Conservation (phyloP, 1,139 yeast species). For the Torulaspora pretoriensis region DNA sequence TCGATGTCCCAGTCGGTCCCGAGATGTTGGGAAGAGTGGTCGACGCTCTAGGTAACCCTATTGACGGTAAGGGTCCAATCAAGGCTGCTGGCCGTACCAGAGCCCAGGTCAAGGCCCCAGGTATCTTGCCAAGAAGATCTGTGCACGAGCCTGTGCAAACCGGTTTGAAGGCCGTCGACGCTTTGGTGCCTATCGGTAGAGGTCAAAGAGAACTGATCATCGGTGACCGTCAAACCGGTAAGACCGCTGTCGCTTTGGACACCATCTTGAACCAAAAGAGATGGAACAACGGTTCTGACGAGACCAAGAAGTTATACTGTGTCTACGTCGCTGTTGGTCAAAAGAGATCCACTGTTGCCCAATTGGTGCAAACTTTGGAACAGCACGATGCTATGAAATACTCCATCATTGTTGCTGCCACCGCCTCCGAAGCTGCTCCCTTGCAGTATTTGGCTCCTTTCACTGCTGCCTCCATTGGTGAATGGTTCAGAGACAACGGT, state of each 20-base stretch:
- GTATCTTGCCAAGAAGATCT: conserved; percentile 98
- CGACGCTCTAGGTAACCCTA: conserved; percentile 99
- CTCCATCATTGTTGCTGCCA: conserved; percentile 97
- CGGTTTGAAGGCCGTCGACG: conserved; percentile 98
- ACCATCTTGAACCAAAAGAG: conserved; percentile 98
- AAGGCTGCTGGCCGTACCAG: conserved; percentile 79
- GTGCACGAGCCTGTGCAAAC: conserved; percentile 99
- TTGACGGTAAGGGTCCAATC: conserved; percentile 99
- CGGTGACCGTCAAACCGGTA: conserved; percentile 99
- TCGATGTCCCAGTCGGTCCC: conserved; percentile 99
- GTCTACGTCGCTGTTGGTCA: conserved; percentile 99
- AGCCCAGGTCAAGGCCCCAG: conserved; percentile 99
- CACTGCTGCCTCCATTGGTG: conserved; percentile 99
- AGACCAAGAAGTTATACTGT: conserved; percentile 97
- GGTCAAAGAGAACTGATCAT: conserved; percentile 99
- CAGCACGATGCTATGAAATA: conserved; percentile 97
- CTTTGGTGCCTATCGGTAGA: conserved; percentile 99
- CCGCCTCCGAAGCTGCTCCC: conserved; percentile 99
- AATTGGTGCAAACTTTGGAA: conserved; percentile 98
- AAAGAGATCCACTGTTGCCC: conserved; percentile 99
- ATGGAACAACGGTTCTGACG: conserved; percentile 94
- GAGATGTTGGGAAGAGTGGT: conserved; percentile 98
- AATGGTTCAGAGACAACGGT: conserved; percentile 99
- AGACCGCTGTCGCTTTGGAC: conserved; percentile 98
- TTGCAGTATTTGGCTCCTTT: conserved; percentile 99